Base-by-base conservation (phyloP, 2,329 filamentous ascomycete genomes). In the Stemphylium lycopersici region DNA sequence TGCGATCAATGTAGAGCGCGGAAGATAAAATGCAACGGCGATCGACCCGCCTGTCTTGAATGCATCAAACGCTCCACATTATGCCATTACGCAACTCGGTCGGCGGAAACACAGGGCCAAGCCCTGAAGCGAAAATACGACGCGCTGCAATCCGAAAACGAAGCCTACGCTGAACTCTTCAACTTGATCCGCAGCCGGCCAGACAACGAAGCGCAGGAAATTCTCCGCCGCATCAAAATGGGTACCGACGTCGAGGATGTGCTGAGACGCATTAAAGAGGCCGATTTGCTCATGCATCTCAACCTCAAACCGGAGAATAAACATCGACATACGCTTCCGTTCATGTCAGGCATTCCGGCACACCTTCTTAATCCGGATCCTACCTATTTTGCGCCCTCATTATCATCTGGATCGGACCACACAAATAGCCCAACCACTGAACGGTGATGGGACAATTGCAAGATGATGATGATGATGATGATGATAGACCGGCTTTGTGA, bases 121-220 rank as follows among this genome's bases (percentile, higher is more conserved):
- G 58, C 58, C 0, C 22, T 59, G 1, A 62, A 62, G 31, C 57
- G 59, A 20, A 64, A 52, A 40, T 52, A 61, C 24, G 52, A 54
- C 38, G 20, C 26, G 1, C 38, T 64, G 8, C 50, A 54, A 31
- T 42, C 42, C 12, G 54, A 59, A 15, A 58, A 60, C 36, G 51
- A 55, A 6, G 55, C 42, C 0, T 61, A 65, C 16, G 46, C 53
- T 12, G 58, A 65, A 32, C 24, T 62, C 3, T 57, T 62, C 38
- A 22, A 45, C 7, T 38, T 64, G 10, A 50, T 64, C 10, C 43
- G 52, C 22, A 53, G 53, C 6, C 20, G 52, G 7, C 22, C 58
- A 12, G 62, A 62, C 15, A 38, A 50, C 16, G 61, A 62, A 8
- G 47, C 47, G 2, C 31, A 43, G 8, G 59, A 53, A 26, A 54